Conservation (phyloP, 805 yeast species). For the Nakazawaea holstii region DNA sequence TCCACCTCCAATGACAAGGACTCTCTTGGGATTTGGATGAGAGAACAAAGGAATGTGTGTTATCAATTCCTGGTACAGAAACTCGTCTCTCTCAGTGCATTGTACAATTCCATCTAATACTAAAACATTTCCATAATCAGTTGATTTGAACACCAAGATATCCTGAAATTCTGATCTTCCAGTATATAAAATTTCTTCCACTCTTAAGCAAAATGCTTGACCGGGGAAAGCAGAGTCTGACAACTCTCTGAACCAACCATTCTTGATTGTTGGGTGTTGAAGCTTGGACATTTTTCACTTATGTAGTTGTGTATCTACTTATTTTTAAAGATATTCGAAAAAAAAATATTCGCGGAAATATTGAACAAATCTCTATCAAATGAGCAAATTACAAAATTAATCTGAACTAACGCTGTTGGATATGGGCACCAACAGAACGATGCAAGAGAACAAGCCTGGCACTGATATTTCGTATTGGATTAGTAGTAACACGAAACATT, state of each 20-base stretch:
- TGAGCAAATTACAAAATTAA: too few relatives aligned
- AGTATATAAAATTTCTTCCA: slow-evolving; percentile 60
- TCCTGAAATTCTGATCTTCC: slow-evolving; percentile 74
- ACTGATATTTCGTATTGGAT: too few relatives aligned
- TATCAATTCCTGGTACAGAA: slow-evolving; percentile 90
- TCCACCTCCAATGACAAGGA: slow-evolving; percentile 91
- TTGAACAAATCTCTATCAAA: not conserved
- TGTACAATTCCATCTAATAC: slow-evolving; percentile 89
- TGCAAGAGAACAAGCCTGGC: too few relatives aligned
- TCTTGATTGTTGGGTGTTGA: slow-evolving; percentile 30
- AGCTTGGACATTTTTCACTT: slow-evolving; percentile 10
- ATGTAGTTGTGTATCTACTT: not conserved
- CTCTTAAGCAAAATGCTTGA: slow-evolving; percentile 69
- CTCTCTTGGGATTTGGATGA: slow-evolving; percentile 69
- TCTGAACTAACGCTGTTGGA: too few relatives aligned
- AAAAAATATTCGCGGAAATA: not conserved
- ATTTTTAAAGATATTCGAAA: not conserved
- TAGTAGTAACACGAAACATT: too few relatives aligned
- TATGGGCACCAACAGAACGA: too few relatives aligned
- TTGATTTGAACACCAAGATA: slow-evolving; percentile 70
- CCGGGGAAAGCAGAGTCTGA: slow-evolving; percentile 78
- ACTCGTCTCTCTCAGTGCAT: slow-evolving; percentile 89
- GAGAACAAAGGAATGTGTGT: slow-evolving; percentile 76
- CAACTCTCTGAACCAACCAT: slow-evolving; percentile 82
- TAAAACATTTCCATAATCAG: slow-evolving; percentile 78